These are phyloP conservation scores for Chaetomium sp. DNA, from an alignment of 2,329 filamentous ascomycete species.

Conservation along the genomic window DNA sequence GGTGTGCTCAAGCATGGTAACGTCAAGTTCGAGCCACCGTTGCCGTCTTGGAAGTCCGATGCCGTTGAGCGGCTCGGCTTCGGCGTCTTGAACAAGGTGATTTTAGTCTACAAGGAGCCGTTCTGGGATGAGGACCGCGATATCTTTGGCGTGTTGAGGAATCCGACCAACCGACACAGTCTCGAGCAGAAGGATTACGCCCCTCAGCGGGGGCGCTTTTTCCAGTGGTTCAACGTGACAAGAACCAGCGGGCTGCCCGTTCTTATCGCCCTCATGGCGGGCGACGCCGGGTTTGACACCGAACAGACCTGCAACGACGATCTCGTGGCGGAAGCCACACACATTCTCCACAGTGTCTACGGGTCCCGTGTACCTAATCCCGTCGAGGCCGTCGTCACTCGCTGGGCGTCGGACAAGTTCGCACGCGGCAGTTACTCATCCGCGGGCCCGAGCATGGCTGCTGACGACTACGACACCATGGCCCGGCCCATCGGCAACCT, in stretches of 20 bases:
- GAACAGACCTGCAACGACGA: constrained; percentile 69
- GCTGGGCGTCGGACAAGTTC: constrained; percentile 87
- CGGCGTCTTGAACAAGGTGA: constrained; percentile 90
- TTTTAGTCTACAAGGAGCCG: constrained; percentile 77
- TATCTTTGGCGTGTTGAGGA: constrained; percentile 87
- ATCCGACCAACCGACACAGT: constrained; percentile 62
- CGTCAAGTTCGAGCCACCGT: constrained; percentile 78
- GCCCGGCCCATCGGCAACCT: constrained; percentile 77
- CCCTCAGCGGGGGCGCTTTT: constrained; percentile 78
- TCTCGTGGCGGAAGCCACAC: constrained; percentile 73
- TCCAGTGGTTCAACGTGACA: constrained; percentile 95
- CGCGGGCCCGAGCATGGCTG: constrained; percentile 72
- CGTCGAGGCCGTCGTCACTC: constrained; percentile 78
- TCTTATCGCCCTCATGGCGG: constrained; percentile 89
- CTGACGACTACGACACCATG: constrained; percentile 90
- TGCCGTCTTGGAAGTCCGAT: constrained; percentile 80
- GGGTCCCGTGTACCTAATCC: constrained; percentile 65
- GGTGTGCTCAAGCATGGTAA: constrained; percentile 82
- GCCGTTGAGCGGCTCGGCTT: constrained; percentile 83
- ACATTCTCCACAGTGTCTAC: constrained; percentile 72
- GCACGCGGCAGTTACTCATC: constrained; percentile 95
- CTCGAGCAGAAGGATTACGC: constrained; percentile 74
- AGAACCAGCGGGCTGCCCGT: constrained; percentile 84
- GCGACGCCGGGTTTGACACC: constrained; percentile 83
- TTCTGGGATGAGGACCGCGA: constrained; percentile 90